phyloP scores from a whole-genome alignment of 2,329 filamentous ascomycete species.

The Colletotrichum orchidophilum region DNA sequence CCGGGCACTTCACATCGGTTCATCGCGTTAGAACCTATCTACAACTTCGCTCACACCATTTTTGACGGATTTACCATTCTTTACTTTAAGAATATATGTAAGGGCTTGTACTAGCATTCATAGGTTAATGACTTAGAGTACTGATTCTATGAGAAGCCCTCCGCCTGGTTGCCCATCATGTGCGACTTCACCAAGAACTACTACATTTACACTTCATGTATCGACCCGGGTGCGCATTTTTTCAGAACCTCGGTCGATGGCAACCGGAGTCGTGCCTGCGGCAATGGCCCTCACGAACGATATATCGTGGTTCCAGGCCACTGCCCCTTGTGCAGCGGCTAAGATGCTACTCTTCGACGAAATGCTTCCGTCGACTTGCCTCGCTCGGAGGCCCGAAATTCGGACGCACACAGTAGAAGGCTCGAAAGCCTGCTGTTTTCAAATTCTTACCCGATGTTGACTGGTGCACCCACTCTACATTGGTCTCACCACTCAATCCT shows the following conservation, averaged over 20 bases:
- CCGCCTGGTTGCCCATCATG: slow-evolving; percentile 49
- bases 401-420: background rate
- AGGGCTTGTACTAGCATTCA: background rate
- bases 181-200: slow-evolving; percentile 78
- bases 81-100: background rate
- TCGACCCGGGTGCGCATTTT: slow-evolving; percentile 76
- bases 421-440: background rate
- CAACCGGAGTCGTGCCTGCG: slow-evolving; percentile 65
- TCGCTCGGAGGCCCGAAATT: background rate
- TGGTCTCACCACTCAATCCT: background rate
- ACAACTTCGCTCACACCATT: background rate
- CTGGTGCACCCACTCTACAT: background rate
- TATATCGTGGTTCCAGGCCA: slow-evolving; percentile 76
- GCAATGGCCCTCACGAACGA: slow-evolving; percentile 74
- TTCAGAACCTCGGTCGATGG: slow-evolving; percentile 76
- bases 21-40: background rate
- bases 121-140: background rate
- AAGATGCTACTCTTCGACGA: background rate
- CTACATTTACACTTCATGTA: slow-evolving; percentile 78
- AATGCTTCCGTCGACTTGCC: background rate
- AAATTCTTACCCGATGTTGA: background rate
- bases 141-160: background rate
- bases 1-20: background rate
- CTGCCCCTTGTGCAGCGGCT: slow-evolving; percentile 58
- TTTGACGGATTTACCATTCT: no score